Percentiles rank a stretch among this genome's conserved stretches.
Conservation (phyloP, 1,139 yeast species). For the Protomyces lactucae-debilis region DNA sequence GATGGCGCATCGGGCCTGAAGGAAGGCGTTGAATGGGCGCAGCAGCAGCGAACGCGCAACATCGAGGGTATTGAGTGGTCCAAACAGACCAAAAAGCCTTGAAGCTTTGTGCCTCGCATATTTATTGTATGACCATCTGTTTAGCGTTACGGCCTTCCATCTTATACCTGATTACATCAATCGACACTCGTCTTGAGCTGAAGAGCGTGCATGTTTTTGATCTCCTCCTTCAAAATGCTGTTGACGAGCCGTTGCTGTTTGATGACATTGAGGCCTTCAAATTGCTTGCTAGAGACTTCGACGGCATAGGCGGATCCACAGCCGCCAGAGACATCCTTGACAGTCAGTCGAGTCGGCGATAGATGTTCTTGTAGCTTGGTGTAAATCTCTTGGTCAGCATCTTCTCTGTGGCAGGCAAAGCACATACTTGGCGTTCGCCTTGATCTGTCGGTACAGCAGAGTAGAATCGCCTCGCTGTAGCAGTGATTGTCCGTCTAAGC, state of each 20-base stretch:
- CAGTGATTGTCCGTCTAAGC: background rate
- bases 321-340: conserved; percentile 79
- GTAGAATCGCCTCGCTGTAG: background rate
- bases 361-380: conserved; percentile 51
- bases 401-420: conserved; percentile 47
- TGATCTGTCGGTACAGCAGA: background rate
- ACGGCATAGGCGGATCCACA: conserved; percentile 99
- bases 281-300: conserved; percentile 62
- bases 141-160: no score
- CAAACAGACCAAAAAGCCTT: conserved; percentile 2
- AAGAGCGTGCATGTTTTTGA: conserved; percentile 77
- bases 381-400: conserved; percentile 37
- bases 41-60: conserved; percentile 1
- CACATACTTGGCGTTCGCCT: conserved; percentile 47
- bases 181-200: conserved; percentile 58
- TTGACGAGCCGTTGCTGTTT: conserved; percentile 92
- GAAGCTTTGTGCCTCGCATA: background rate
- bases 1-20: background rate
- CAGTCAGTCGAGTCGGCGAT: conserved; percentile 57
- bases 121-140: background rate
- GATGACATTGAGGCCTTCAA: conserved; percentile 74
- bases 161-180: background rate
- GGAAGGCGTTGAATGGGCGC: conserved; percentile 11
- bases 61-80: conserved; percentile 10
- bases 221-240: conserved; percentile 74